phyloP scores from a whole-genome alignment of 257 asterid genomes.

The Lithospermum erythrorhizon region DNA sequence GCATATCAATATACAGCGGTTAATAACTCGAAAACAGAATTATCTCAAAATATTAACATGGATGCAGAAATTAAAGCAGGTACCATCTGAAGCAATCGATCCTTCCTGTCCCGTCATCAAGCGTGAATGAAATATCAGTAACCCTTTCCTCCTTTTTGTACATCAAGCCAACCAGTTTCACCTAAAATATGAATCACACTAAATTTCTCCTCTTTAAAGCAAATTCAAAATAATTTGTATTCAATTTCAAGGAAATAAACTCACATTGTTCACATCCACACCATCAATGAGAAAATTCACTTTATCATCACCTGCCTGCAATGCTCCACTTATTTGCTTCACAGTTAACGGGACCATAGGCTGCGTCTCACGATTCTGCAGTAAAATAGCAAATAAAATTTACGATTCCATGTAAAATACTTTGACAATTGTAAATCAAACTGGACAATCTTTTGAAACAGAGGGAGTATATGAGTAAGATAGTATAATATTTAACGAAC shows the following conservation, averaged over 20 bases:
- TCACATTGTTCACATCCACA: slow-evolving; percentile 65
- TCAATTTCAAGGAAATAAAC: slow-evolving; percentile 1
- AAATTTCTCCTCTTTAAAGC: neutral
- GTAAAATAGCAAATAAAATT: neutral
- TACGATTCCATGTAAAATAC: neutral
- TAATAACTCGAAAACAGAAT: neutral
- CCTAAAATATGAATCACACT: slow-evolving; percentile 29
- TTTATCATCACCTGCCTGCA: slow-evolving; percentile 57
- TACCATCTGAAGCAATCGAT: slow-evolving; percentile 69
- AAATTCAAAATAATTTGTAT: neutral
- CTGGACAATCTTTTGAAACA: too few species aligned
- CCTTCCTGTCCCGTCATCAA: slow-evolving; percentile 94
- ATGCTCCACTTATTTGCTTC: slow-evolving; percentile 76
- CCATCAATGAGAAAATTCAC: slow-evolving; percentile 60
- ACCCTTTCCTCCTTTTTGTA: slow-evolving; percentile 44
- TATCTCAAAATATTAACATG: neutral
- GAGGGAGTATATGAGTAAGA: too few species aligned
- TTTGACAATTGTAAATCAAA: too few species aligned
- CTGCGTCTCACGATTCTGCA: slow-evolving; percentile 79
- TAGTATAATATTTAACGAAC: too few species aligned
- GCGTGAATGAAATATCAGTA: slow-evolving; percentile 57
- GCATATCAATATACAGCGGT: neutral
- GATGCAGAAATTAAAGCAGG: neutral
- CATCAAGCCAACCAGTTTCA: slow-evolving; percentile 64
- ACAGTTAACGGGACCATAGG: slow-evolving; percentile 66